Evolutionary conservation across 1,284 basidiomycete species (phyloP), one percentile per base, ranked within the genome.

Genomic region (Leccinum subrobustum): DNA sequence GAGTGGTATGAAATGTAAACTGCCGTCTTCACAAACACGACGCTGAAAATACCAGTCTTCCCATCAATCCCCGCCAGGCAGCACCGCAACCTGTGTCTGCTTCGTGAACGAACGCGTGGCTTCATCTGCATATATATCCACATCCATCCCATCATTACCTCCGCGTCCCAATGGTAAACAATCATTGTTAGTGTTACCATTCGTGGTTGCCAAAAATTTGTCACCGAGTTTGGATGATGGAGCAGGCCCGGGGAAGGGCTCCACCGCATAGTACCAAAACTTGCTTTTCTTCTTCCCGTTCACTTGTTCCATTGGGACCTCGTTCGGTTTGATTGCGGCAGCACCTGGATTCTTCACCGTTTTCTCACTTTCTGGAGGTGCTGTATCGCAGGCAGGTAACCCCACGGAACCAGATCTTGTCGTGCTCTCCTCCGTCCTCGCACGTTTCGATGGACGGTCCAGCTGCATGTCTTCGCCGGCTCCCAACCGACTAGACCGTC

Each of bases 191-290:
- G 42, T 52, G 37, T 69, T 66, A 42, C 66, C 65, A 48, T 74
- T 68, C 48, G 69, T 53, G 6, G 59, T 55, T 25, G 60, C 52
- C 53, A 63, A 54, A 55, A 61, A 47, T 53, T 62, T 63, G 58
- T 58, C 47, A 11, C 52, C 65, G 33, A 44, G 47, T 20, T 56
- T 52, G 39, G 56, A 44, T 56, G 65, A 39, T 47, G 73, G 59
- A 7, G 79, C n/a, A 18, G 42, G 64, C 51, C 75, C 76, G 12
- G 77, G 72, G 47, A 81, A 67, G 1, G 89, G 86, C 66, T 92
- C 90, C 20, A 92, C 88, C 12, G 89, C 90, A 65, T 92, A 92
- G 56, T 87, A 87, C 89, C 90, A 91, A 71, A 85, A 92, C 69
- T 88, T 91, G 69, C 89, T 91, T 72, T 82, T 85, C 77, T 89